Base-by-base conservation (phyloP, 768 basidiomycete species). In the Tricholoma flavovirens region DNA sequence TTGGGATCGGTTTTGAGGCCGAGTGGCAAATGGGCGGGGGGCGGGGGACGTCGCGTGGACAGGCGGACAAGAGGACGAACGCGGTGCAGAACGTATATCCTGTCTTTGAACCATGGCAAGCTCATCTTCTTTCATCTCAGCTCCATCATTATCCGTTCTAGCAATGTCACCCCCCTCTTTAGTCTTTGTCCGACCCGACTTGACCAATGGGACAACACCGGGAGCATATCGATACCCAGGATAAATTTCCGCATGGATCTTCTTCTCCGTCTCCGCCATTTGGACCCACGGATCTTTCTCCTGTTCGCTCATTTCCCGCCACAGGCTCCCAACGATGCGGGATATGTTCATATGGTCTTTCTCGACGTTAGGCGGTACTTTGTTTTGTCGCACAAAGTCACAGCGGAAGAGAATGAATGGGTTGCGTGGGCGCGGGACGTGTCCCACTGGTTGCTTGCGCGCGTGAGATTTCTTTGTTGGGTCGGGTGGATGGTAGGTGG, bases 361-460 rank as follows among this genome's bases (percentile, higher is more conserved):
- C 66, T 87, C 83, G 2, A 83, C 78, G 40, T 73, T 69, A 9
- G 73, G 66, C 0, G 84, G 81, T 48, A 81, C 73, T 58, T 81
- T 77, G 53, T 82, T 77, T 59, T 86, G 82, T 51, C 81, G 77
- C 14, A 87, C 83, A 53, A 88, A 83, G 65, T 89, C 82, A 65
- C 82, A 87, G 40, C 89, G 79, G 66, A 88, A 91, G 59, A 90
- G 78, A 60, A 91, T 89, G 70, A 91, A 91, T 0, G 88, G 84
- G 67, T 90, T 90, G 14, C 84, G 75, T 0, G 88, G 87, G 24
- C 89, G 82, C 15, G 85, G 84, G 36, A 89, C 79, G 64, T 88
- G 88, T 5, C 73, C 78, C 4, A 64, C 54, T 1, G 80, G 76
- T 52, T 76, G 78, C 40, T 77, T 78, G 40, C 75, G 71, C 1